phyloP scores from a whole-genome alignment of 345 rosid genomes.

The Eucalyptus regnans region DNA sequence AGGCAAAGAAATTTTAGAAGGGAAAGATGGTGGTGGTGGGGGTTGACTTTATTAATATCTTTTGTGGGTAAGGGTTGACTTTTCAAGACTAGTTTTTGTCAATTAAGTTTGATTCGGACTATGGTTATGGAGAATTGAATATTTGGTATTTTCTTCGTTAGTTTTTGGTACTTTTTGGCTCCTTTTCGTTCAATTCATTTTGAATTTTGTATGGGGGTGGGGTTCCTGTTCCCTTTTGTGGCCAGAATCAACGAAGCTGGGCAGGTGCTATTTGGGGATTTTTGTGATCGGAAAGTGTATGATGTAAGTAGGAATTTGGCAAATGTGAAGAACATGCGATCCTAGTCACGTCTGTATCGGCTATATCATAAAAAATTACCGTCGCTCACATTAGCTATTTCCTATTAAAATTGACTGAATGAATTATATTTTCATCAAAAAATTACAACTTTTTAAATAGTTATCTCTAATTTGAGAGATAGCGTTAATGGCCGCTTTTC shows the following conservation, averaged over 20 bases:
- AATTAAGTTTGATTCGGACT: not conserved
- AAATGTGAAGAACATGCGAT: too few relatives aligned
- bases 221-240: not conserved
- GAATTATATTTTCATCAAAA: not conserved
- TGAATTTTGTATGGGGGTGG: not conserved
- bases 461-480: not conserved
- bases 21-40: not conserved
- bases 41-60: not conserved
- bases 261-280: not conserved
- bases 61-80: not conserved
- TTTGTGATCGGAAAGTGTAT: not conserved
- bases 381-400: rapidly evolving
- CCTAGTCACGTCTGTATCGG: rapidly evolving
- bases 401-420: rapidly evolving
- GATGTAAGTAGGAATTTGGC: not conserved
- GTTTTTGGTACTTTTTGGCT: not conserved
- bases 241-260: not conserved
- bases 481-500: not conserved
- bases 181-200: not conserved
- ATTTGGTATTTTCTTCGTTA: not conserved
- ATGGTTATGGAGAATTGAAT: not conserved
- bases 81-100: not conserved
- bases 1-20: not conserved
- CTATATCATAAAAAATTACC: rapidly evolving
- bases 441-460: rapidly evolving